Percentiles rank a stretch among this genome's conserved stretches.
These are phyloP conservation scores for Saturnispora hagleri DNA, from an alignment of 805 yeast genomes.

Conservation along the genomic window DNA sequence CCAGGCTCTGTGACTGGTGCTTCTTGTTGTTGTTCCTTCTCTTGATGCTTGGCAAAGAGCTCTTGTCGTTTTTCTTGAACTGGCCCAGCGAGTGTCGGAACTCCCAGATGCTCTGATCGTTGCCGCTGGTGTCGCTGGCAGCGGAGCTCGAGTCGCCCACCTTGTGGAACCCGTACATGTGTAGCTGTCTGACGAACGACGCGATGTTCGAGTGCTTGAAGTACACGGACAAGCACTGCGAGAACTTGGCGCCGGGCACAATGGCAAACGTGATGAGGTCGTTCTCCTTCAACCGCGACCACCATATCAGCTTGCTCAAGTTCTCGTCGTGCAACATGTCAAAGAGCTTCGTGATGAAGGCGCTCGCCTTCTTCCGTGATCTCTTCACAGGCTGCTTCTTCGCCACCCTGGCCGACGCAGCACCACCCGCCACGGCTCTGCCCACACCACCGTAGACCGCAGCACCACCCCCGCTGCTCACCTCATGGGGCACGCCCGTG, in stretches of 20 bases:
- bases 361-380: conserved; percentile 36
- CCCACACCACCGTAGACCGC: neutral
- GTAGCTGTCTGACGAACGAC: conserved; percentile 85
- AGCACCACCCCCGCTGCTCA: neutral
- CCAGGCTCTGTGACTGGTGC: neutral
- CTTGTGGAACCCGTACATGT: conserved; percentile 95
- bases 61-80: conserved; percentile 40
- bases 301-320: conserved; percentile 52
- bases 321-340: conserved; percentile 50
- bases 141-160: conserved; percentile 36
- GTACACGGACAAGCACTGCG: conserved; percentile 53
- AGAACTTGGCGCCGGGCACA: conserved; percentile 56
- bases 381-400: conserved; percentile 1
- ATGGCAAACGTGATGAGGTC: conserved; percentile 50
- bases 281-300: conserved; percentile 39
- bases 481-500: neutral
- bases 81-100: conserved; percentile 45
- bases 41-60: conserved; percentile 36
- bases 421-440: neutral
- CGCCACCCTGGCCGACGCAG: neutral
- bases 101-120: conserved; percentile 36
- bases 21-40: conserved; percentile 30
- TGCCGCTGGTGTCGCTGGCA: neutral
- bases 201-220: conserved; percentile 94
- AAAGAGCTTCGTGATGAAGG: conserved; percentile 57